These are phyloP conservation scores for Skeletonema menzelii DNA, from an alignment of 108 stramenopile species.

Conservation along the genomic window DNA sequence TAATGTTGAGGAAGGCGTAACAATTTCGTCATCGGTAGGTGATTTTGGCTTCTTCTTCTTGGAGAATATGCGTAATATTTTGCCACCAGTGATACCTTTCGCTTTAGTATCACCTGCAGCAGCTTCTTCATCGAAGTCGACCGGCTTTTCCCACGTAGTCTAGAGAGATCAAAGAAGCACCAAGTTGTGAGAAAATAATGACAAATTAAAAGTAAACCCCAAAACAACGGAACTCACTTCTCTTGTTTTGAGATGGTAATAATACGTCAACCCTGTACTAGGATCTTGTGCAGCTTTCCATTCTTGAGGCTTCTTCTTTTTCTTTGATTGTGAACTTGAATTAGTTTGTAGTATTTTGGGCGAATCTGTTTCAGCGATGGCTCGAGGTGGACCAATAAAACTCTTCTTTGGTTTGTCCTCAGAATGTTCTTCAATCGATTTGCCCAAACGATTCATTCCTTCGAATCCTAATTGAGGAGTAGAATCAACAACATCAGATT, in stretches of 20 bases:
- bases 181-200: not conserved
- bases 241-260: slow-evolving; percentile 71
- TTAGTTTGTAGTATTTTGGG: not conserved
- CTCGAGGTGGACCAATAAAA: not conserved
- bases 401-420: slow-evolving; percentile 5
- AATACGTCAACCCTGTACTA: slow-evolving; percentile 65
- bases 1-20: not conserved
- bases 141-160: slow-evolving; percentile 46
- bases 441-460: slow-evolving; percentile 3
- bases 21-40: not conserved
- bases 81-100: not conserved
- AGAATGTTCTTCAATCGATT: not conserved
- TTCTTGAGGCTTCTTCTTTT: not conserved
- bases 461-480: not conserved
- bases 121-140: slow-evolving; percentile 5
- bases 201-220: not conserved
- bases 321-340: not conserved
- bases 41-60: slow-evolving; percentile 6
- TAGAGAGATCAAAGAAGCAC: not conserved
- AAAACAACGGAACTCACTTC: slow-evolving; percentile 49
- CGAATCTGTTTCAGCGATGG: not conserved
- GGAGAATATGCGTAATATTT: slow-evolving; percentile 31
- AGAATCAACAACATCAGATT: not conserved
- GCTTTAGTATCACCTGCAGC: slow-evolving; percentile 5
- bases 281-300: slow-evolving; percentile 72